These are phyloP conservation scores for Marasmius oreades DNA, from an alignment of 1,284 basidiomycete genomes.

Conservation along the genomic window DNA sequence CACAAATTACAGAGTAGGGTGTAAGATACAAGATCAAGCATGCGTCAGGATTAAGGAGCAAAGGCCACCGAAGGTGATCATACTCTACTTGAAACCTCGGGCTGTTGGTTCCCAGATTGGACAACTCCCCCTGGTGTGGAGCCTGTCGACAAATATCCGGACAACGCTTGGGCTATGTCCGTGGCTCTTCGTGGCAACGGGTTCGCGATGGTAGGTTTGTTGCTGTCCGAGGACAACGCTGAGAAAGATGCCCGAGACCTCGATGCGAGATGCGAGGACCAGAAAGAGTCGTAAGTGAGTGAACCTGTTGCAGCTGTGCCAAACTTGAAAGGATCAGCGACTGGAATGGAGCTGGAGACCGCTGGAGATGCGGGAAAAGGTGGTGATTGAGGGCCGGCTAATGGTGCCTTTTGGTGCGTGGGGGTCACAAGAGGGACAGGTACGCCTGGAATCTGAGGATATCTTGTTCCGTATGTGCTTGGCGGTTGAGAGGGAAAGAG, in stretches of 20 bases:
- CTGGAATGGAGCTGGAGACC: background rate
- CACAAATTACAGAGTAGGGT: background rate
- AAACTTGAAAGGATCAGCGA: background rate
- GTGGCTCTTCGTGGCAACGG: background rate
- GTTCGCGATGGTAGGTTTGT: background rate
- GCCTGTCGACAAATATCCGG: background rate
- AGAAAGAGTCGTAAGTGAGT: conserved; percentile 65
- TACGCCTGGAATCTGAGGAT: background rate
- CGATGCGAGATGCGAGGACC: conserved; percentile 43
- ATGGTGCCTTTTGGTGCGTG: background rate
- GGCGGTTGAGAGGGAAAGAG: background rate
- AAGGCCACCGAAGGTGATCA: background rate
- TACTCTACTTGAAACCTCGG: background rate
- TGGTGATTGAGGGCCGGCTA: too few relatives aligned
- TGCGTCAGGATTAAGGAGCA: background rate
- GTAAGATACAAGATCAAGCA: background rate
- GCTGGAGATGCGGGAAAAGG: background rate
- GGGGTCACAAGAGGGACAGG: background rate
- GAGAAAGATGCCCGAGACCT: conserved; percentile 16
- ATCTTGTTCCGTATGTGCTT: background rate
- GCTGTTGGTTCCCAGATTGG: background rate
- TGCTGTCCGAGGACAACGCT: conserved; percentile 10
- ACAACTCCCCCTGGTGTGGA: background rate
- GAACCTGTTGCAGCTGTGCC: conserved; percentile 14
- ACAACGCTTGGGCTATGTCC: background rate